These are phyloP conservation scores for Euphorbia schlechtendalii DNA, from an alignment of 441 rosid genomes.

Conservation along the genomic window DNA sequence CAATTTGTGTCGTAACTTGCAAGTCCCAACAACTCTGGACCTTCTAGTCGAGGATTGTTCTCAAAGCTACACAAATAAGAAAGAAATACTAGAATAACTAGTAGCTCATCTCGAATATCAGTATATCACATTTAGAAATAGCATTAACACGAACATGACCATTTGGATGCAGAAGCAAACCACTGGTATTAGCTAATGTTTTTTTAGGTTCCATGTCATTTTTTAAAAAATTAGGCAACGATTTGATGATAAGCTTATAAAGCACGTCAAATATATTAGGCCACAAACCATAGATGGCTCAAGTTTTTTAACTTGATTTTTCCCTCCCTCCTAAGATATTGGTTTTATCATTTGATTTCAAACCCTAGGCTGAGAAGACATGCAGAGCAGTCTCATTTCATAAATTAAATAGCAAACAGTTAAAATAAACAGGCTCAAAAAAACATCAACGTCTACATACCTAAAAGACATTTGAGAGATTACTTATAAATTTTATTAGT, in stretches of 20 bases:
- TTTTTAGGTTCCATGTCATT: no score
- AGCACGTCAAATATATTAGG: no score
- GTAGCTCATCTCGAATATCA: background rate
- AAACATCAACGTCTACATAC: background rate
- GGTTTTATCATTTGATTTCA: background rate
- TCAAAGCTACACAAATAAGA: conserved; percentile 52
- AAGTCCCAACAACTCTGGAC: conserved; percentile 86
- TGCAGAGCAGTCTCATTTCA: background rate
- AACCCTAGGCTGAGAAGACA: background rate
- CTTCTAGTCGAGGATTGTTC: conserved; percentile 86
- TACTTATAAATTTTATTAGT: background rate
- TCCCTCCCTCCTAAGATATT: background rate
- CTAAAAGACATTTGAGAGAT: background rate
- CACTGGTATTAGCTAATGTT: no score
- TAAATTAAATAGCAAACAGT: background rate
- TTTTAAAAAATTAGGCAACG: no score
- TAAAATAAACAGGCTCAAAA: background rate
- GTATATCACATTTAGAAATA: no score
- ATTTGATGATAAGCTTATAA: no score
- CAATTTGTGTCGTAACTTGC: conserved; percentile 92
- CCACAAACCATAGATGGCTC: background rate
- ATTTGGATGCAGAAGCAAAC: no score
- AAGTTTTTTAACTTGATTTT: background rate
- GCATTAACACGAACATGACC: no score
- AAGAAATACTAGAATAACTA: background rate